A percentile compares a stretch with the other conserved stretches of the same genome.
Conservation (phyloP, 345 rosid species). For the Laguncularia racemosa region DNA sequence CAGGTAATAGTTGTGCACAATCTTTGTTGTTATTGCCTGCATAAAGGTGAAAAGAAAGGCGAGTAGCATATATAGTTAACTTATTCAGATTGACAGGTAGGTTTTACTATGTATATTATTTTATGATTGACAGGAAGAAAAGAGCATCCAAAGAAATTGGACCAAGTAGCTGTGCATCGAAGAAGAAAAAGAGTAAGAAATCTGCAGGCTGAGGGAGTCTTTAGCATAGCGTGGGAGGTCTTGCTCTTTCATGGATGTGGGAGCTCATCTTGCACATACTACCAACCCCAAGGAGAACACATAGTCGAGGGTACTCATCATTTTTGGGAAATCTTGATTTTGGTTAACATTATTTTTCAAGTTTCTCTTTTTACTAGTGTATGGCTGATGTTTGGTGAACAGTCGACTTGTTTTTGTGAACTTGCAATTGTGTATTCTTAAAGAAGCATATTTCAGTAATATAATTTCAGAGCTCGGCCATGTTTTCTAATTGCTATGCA, state of each 20-base stretch:
- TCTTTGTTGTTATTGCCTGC: background rate
- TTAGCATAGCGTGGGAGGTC: background rate
- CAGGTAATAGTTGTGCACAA: background rate
- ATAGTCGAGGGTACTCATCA: no score
- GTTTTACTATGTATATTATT: background rate
- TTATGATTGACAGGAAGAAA: constrained; percentile 50
- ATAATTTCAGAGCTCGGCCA: no score
- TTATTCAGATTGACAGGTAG: background rate
- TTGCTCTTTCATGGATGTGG: background rate
- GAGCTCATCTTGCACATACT: no score
- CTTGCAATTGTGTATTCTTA: no score
- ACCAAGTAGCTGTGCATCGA: constrained; percentile 61
- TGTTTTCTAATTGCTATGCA: no score
- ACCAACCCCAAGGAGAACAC: no score
- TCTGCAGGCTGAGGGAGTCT: background rate
- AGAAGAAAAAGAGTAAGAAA: constrained; percentile 74
- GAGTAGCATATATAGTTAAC: background rate
- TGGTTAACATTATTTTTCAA: no score
- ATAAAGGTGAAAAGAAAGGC: background rate
- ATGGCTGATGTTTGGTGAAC: no score
- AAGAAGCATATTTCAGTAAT: no score
- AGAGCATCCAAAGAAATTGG: constrained; percentile 72
- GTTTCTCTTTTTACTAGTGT: no score
- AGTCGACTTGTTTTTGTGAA: no score
- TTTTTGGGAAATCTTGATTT: no score